Evolutionary conservation across 2,329 filamentous ascomycete species (phyloP), one percentile per base, ranked within the genome.

Genomic region (Biscogniauxia marginata): DNA sequence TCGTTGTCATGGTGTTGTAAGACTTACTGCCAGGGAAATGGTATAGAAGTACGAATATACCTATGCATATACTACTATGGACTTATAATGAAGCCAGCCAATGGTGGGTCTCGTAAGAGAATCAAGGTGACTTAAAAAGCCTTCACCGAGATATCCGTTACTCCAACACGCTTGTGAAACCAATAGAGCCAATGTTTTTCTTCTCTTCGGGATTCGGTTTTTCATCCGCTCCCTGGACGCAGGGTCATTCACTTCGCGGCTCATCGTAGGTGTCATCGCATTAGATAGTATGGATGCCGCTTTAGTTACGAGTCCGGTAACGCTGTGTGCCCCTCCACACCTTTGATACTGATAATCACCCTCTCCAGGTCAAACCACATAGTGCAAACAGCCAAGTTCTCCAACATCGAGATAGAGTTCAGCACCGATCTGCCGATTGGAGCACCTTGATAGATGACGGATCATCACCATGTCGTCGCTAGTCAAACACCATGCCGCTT

Each of bases 321-420:
- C 65, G 63, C 65, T 68, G 53, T 50, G 56, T 49, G 63, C 64
- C 63, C 65, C 66, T 67, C 65, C 65, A 66, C 65, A 66, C 65
- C 63, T 65, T 61, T 54, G 56, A 60, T 46, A 24, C 54, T 58
- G 61, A 58, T 58, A 60, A 55, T 59, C 50, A 7, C 47, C 50
- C 57, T 58, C 53, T 44, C 50, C 58, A 56, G 50, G 53, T 44
- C 50, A 54, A 57, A 60, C 57, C 62, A 64, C 58, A 21, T 49
- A 20, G 20, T 25, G 46, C 20, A 18, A 25, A 25, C 43, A 52
- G 46, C 51, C 46, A 58, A 53, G 49, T 50, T 49, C 51, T 54
- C 45, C 50, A 54, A 56, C 58, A 56, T 49, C 46, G 57, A 60
- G 58, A 65, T 63, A 56, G 54, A 58, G 24, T 58, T 53, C n/a